phyloP scores from a whole-genome alignment of 345 rosid genomes.

The Lepidium sativum region DNA sequence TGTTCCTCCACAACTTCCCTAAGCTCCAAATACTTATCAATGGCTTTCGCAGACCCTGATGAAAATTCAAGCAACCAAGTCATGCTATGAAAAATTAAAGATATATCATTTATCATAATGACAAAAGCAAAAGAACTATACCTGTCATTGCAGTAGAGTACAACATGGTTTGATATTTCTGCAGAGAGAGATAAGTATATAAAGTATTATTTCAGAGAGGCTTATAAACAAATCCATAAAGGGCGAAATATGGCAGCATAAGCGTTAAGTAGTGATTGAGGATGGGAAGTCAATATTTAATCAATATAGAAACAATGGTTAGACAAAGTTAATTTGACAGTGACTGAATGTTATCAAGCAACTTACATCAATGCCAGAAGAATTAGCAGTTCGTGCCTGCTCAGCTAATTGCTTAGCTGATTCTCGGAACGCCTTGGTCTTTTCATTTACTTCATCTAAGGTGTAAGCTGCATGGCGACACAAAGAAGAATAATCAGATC shows the following conservation, averaged over 20 bases:
- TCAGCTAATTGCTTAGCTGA: constrained; percentile 40
- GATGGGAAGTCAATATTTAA: background rate
- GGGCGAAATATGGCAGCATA: background rate
- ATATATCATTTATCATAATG: background rate
- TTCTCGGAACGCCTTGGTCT: constrained; percentile 58
- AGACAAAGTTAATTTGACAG: background rate
- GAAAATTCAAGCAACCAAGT: constrained; percentile 1
- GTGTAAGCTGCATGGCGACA: constrained; percentile 48
- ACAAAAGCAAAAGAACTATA: constrained; percentile 5
- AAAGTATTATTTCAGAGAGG: background rate
- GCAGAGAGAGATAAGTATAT: constrained; percentile 27
- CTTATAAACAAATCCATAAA: background rate
- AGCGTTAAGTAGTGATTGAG: background rate
- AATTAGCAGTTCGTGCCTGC: constrained; percentile 26
- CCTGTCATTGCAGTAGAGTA: constrained; percentile 73
- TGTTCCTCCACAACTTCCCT: constrained; percentile 75
- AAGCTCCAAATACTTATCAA: constrained; percentile 78
- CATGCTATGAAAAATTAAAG: background rate
- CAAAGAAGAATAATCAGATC: background rate
- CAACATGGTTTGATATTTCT: constrained; percentile 49
- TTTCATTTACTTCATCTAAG: constrained; percentile 59
- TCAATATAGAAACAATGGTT: background rate
- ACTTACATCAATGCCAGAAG: constrained; percentile 53
- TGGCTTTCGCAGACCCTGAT: constrained; percentile 74
- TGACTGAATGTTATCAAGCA: background rate